Evolutionary conservation across 2,329 filamentous ascomycete species (phyloP).

Genomic region (Colletotrichum ledebouriae): DNA sequence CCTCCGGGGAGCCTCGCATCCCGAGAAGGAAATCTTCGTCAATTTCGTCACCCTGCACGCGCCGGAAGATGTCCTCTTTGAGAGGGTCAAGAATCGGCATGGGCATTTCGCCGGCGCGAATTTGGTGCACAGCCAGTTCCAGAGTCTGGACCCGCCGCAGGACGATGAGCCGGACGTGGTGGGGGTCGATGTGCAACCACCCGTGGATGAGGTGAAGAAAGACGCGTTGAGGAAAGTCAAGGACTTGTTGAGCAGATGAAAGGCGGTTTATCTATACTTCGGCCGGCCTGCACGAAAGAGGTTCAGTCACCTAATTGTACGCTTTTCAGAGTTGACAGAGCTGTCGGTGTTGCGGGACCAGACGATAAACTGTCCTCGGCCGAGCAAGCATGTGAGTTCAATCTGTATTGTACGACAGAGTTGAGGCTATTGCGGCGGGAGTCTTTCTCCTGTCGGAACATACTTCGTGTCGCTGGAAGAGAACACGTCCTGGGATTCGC

Average conservation of each 20-base stretch:
- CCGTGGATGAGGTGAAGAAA: conserved; percentile 59
- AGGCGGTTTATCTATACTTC: neutral
- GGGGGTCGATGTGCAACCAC: conserved; percentile 62
- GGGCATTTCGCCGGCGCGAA: conserved; percentile 82
- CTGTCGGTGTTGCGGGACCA: neutral
- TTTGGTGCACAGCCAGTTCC: conserved; percentile 81
- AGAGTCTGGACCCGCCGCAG: conserved; percentile 74
- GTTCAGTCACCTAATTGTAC: neutral
- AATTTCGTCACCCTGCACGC: conserved; percentile 81
- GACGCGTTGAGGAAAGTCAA: conserved; percentile 52
- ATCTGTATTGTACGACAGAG: neutral
- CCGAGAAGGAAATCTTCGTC: conserved; percentile 67
- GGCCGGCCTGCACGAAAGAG: neutral
- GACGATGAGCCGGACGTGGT: conserved; percentile 68
- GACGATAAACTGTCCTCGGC: neutral
- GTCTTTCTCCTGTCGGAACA: too few species aligned
- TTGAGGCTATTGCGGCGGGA: too few species aligned
- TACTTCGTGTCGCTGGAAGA: too few species aligned
- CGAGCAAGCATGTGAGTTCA: neutral
- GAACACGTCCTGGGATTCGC: too few species aligned
- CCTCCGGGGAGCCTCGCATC: conserved; percentile 70
- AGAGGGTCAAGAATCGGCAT: conserved; percentile 72
- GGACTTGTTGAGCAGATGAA: conserved; percentile 1
- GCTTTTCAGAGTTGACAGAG: neutral
- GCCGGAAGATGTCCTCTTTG: conserved; percentile 71